Base-by-base conservation (phyloP, 148 eudicot genomes). In the Fallopia convolvulus region DNA sequence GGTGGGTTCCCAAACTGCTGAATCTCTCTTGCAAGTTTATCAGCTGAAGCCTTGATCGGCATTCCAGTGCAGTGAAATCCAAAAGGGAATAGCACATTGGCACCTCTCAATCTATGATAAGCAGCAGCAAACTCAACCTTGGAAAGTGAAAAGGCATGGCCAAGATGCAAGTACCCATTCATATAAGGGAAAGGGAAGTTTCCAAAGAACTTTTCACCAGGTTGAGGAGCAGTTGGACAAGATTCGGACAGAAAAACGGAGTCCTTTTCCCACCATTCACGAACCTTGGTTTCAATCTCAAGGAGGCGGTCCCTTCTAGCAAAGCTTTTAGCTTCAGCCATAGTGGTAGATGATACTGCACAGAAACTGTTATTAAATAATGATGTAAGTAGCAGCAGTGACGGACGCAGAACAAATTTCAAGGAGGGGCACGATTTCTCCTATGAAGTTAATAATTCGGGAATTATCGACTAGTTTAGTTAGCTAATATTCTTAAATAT, bases 31-130 rank as follows among this genome's bases (percentile, higher is more conserved):
- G 77, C 78, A 76, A 93, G 88, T 76, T 90, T 93, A 82, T 93
- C 98, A 14, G 98, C 94, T 50, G 97, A 90, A 41, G 98, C 98
- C 86, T 91, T 91, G 80, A 93, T 93, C 46, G 98, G 98, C 98
- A 93, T 93, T 23, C 98, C 98, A 23, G 97, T 93, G 74, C 92
- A 91, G 77, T 93, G 98, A 78, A 93, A 93, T 55, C 83, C 98
- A 82, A 94, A 94, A 36, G 98, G 98, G 79, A 94, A 84, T 40
- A 94, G 90, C 5, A 94, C 97, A 68, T 90, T 94, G 56, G 90
- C 94, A 63, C 98, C 98, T 77, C 86, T 92, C 78, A 94, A 78
- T 55, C 98, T 85, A 82, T 92, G 97, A 80, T 83, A 94, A 5
- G 93, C 89, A 47, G 98, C 89, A 52, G 97, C 97, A 82, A 91